phyloP scores from a whole-genome alignment of 306 rosid genomes.

The Arachis stenosperma region DNA sequence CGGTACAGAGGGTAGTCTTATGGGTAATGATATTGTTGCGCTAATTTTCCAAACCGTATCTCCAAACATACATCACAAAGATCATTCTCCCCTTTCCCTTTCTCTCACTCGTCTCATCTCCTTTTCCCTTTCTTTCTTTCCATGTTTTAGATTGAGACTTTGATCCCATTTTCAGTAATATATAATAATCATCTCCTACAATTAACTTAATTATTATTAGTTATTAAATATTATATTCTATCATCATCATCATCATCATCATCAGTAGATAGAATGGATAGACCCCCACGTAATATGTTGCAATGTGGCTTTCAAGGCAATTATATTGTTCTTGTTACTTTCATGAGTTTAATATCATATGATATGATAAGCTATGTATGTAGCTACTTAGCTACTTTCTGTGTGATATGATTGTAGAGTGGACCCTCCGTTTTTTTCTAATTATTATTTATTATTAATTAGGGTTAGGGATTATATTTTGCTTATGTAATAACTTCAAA shows the following conservation, averaged over 20 bases:
- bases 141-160: constrained; percentile 54
- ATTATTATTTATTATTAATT: neutral
- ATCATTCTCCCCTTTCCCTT: constrained; percentile 53
- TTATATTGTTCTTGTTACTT: constrained; percentile 25
- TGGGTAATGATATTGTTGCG: constrained; percentile 78
- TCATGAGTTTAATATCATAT: constrained; percentile 38
- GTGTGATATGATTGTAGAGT: constrained; percentile 29
- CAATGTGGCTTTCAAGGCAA: constrained; percentile 10
- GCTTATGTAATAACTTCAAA: constrained; percentile 1
- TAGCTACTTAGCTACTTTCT: neutral
- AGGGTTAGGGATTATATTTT: neutral
- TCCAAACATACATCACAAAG: constrained; percentile 76
- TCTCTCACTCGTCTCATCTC: constrained; percentile 37
- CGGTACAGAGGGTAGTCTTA: constrained; percentile 78
- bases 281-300: constrained; percentile 25
- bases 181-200: too few relatives aligned
- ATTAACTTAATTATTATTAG: too few relatives aligned
- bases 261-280: constrained; percentile 17
- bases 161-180: constrained; percentile 44
- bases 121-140: constrained; percentile 41
- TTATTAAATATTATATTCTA: too few relatives aligned
- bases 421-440: constrained; percentile 28
- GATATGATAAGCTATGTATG: too few relatives aligned
- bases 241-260: too few relatives aligned
- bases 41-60: constrained; percentile 85